Conservation (phyloP, 345 rosid genomes). For the Eucalyptus guilfoylei region DNA sequence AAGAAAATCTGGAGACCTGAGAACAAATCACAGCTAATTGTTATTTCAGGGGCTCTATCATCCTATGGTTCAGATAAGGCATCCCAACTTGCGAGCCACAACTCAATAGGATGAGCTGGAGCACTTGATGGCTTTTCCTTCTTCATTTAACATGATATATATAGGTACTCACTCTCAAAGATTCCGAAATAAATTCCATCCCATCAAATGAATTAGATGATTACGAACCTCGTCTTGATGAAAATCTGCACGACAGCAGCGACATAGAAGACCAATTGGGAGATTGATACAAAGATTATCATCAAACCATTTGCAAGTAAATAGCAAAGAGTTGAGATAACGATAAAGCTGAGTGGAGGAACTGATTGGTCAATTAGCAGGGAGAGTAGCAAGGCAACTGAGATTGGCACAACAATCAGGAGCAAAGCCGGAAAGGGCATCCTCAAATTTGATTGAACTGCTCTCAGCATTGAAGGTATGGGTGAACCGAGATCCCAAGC, state of each 20-base stretch:
- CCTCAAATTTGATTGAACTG: slow-evolving; percentile 72
- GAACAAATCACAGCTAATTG: background rate
- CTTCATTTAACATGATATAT: background rate
- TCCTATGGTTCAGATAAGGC: background rate
- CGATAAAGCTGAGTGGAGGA: slow-evolving; percentile 63
- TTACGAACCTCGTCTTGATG: slow-evolving; percentile 56
- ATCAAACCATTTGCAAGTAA: slow-evolving; percentile 61
- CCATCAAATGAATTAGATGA: background rate
- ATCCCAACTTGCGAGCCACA: background rate
- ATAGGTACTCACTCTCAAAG: background rate
- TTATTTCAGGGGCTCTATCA: background rate
- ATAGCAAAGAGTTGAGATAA: slow-evolving; percentile 61
- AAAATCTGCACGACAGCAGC: slow-evolving; percentile 56
- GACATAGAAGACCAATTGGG: slow-evolving; percentile 60
- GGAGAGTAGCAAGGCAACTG: slow-evolving; percentile 40
- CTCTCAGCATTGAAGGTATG: slow-evolving; percentile 62
- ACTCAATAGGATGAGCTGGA: background rate
- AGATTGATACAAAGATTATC: slow-evolving; percentile 40
- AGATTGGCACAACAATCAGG: slow-evolving; percentile 45
- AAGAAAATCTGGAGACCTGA: background rate
- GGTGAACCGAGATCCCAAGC: slow-evolving; percentile 59
- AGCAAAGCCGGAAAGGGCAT: slow-evolving; percentile 63
- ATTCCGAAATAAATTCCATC: background rate
- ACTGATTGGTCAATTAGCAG: slow-evolving; percentile 53
- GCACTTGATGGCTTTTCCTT: background rate